Conservation (phyloP, 805 yeast species). For the Dipodascus geniculatus region DNA sequence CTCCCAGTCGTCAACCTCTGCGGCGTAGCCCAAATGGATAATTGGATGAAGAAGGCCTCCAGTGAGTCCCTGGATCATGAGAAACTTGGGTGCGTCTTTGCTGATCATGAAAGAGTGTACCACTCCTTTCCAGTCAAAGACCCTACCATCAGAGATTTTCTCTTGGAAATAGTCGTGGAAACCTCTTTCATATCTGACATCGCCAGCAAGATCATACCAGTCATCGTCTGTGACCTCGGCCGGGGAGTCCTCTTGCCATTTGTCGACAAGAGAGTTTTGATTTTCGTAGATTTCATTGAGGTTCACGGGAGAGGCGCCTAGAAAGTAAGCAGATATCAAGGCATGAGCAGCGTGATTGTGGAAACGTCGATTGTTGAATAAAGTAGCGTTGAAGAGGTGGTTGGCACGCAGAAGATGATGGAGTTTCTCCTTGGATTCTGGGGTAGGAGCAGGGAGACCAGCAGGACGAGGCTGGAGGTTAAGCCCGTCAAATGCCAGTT, state of each 20-base stretch:
- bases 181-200: conserved; percentile 23
- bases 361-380: conserved; percentile 18
- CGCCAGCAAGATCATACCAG: conserved; percentile 23
- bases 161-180: conserved; percentile 30
- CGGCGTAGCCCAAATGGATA: conserved; percentile 27
- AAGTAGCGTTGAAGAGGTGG: conserved; percentile 20
- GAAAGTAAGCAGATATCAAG: conserved; percentile 25
- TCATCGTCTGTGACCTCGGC: conserved; percentile 27
- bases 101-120: conserved; percentile 16
- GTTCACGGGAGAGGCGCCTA: conserved; percentile 26
- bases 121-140: conserved; percentile 24
- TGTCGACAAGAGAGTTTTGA: conserved; percentile 16
- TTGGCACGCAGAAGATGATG: conserved; percentile 23
- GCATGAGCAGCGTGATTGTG: conserved; percentile 25
- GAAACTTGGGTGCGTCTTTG: conserved; percentile 6
- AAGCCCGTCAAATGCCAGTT: neutral
- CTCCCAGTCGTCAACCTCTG: conserved; percentile 24
- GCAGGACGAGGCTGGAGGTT: neutral
- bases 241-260: conserved; percentile 31
- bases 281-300: conserved; percentile 17
- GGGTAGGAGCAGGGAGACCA: conserved; percentile 6
- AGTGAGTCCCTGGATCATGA: conserved; percentile 10
- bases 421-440: conserved; percentile 15
- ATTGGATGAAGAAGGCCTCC: conserved; percentile 23
- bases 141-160: conserved; percentile 22